Evolutionary conservation across 495 filamentous ascomycete species (phyloP), one percentile per base, ranked within the genome.

Genomic region (Podospora sp.): DNA sequence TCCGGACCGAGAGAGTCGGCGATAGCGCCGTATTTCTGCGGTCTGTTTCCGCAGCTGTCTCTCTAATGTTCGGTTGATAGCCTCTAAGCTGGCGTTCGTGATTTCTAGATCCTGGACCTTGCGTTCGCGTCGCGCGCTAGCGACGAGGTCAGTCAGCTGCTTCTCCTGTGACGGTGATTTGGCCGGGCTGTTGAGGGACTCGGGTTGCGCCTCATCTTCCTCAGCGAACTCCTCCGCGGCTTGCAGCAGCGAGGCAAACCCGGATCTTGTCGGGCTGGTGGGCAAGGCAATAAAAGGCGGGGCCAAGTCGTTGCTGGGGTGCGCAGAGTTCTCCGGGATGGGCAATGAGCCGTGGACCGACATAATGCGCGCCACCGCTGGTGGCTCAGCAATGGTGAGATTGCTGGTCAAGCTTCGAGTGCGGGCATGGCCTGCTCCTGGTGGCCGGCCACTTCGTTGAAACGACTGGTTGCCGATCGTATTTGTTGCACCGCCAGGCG

Each of bases 41-140:
- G 91, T 92, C 73, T 98, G 95, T 71, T 95, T 95, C 6, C 92
- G 86, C 77, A 99, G 87, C 71, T 97, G 92, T 11, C 91, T 85
- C 77, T 99, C 95, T 0, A 99, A 80, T 0, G 92, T 93, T 58
- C 93, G 87, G 72, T 99, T 99, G 78, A 99, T 97, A n/a, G 96
- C 96, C 29, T 97, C 85, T 8, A 99, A 86, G 24, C 93, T 97
- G 1, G 92, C 94, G 70, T 99, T 99, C 68, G 91, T 96, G 66
- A 99, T 99, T 73, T 99, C 92, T n/a, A 99, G 82, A 75, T 99
- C 95, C 69, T 98, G 82, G 29, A 99, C 94, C 77, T 97, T 98
- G 64, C 95, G 88, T 77, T 97, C 95, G 7, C 91, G 88, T 18
- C 95, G 88, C 7, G 95, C 95, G 76, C 91, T 94, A 12, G 90